Evolutionary conservation across 495 filamentous ascomycete species (phyloP).

Genomic region (Podospora didyma): DNA sequence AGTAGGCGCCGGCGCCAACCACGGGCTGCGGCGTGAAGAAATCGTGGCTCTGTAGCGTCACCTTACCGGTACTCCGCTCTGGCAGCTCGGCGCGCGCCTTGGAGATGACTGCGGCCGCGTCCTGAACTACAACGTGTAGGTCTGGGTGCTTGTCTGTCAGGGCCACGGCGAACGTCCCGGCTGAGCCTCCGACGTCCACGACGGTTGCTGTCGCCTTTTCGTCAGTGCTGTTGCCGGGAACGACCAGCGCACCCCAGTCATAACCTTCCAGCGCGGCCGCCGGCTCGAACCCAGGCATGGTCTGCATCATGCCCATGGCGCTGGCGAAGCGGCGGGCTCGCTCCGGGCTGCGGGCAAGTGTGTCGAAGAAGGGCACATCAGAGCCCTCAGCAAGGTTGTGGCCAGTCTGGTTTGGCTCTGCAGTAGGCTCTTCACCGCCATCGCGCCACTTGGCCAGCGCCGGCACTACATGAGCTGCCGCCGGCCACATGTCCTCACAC

Average conservation of each 20-base stretch:
- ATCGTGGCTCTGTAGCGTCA: conserved; percentile 38
- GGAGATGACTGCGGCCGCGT: conserved; percentile 26
- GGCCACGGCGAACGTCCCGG: conserved; percentile 34
- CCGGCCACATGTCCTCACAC: conserved; percentile 36
- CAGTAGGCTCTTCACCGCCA: conserved; percentile 19
- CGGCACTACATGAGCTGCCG: conserved; percentile 18
- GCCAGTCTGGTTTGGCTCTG: conserved; percentile 23
- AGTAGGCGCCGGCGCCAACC: conserved; percentile 43
- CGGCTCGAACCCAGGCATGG: conserved; percentile 25
- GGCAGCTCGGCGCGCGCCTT: conserved; percentile 21
- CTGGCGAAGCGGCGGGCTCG: conserved; percentile 35
- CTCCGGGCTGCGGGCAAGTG: conserved; percentile 23
- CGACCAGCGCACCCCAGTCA: conserved; percentile 23
- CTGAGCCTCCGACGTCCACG: conserved; percentile 43
- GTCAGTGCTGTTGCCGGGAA: no score
- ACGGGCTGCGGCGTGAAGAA: conserved; percentile 46
- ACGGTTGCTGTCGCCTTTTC: conserved; percentile 15
- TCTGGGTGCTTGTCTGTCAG: conserved; percentile 33
- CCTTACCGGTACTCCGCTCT: conserved; percentile 25
- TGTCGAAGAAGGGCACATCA: conserved; percentile 23
- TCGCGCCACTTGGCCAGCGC: conserved; percentile 11
- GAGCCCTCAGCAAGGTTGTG: conserved; percentile 29
- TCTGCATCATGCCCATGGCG: conserved; percentile 29
- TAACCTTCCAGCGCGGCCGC: conserved; percentile 29
- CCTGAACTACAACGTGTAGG: conserved; percentile 41